These are phyloP conservation scores for Suillus sp. DNA, from an alignment of 768 basidiomycete species.

Conservation along the genomic window DNA sequence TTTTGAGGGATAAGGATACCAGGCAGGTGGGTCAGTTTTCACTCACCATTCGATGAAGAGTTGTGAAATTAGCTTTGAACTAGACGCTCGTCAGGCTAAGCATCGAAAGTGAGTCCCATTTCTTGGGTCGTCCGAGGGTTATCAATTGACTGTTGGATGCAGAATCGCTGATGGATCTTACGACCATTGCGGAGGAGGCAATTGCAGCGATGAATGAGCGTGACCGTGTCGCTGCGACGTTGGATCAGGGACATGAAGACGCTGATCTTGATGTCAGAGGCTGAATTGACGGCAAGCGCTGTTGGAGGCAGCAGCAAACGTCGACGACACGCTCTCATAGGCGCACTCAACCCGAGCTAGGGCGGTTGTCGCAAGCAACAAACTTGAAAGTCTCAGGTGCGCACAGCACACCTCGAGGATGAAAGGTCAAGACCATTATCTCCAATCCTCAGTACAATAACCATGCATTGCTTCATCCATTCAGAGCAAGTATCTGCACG, in stretches of 20 bases:
- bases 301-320: no score
- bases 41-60: neutral
- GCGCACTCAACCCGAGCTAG: neutral
- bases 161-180: constrained; percentile 38
- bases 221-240: constrained; percentile 23
- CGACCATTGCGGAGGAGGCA: constrained; percentile 37
- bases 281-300: neutral
- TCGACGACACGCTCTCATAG: neutral
- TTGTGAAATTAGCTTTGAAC: neutral
- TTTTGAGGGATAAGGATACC: constrained; percentile 45
- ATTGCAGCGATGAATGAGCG: constrained; percentile 34
- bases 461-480: neutral
- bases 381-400: neutral
- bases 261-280: neutral
- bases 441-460: neutral
- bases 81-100: constrained; percentile 47
- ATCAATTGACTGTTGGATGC: neutral
- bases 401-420: neutral
- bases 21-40: constrained; percentile 38
- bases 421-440: neutral
- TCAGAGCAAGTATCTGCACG: neutral
- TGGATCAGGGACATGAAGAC: constrained; percentile 14
- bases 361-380: neutral
- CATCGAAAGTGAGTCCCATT: constrained; percentile 44
- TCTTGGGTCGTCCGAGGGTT: neutral